phyloP scores from a whole-genome alignment of 2,329 filamentous ascomycete genomes.

The Neonectria neomacrospora region DNA sequence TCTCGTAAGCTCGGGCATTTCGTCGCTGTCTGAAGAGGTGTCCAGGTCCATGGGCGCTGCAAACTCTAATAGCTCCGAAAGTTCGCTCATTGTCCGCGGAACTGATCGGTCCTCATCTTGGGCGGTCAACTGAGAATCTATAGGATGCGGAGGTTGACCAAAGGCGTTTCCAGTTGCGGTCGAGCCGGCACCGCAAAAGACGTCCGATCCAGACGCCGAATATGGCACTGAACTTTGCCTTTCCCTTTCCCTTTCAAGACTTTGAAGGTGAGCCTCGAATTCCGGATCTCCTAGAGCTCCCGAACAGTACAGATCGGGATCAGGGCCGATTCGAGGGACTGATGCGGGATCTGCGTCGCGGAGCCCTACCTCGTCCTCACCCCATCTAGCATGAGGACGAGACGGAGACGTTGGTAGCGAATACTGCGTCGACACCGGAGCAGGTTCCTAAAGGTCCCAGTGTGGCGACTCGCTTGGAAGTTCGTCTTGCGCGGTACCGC shows the following conservation, averaged over 20 bases:
- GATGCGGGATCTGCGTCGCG: background rate
- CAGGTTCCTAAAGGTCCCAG: background rate
- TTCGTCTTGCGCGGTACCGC: background rate
- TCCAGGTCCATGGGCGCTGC: constrained; percentile 4
- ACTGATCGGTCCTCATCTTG: background rate
- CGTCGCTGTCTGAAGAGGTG: constrained; percentile 1
- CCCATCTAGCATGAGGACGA: background rate
- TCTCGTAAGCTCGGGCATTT: background rate
- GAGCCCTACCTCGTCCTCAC: too few species aligned
- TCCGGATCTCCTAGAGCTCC: background rate
- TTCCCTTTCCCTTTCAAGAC: background rate
- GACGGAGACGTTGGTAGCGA: background rate
- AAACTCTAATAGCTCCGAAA: background rate
- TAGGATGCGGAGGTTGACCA: background rate
- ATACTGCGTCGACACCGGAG: too few species aligned
- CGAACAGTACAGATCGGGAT: background rate
- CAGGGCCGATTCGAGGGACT: background rate
- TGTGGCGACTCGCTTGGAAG: background rate
- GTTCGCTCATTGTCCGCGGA: background rate
- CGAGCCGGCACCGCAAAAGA: background rate
- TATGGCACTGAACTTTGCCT: background rate
- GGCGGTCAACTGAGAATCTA: background rate
- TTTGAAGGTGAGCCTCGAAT: background rate
- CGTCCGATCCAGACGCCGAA: background rate
- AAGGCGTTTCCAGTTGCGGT: background rate